Evolutionary conservation across 1,284 basidiomycete species (phyloP).

Genomic region (Pisolithus thermaeus): DNA sequence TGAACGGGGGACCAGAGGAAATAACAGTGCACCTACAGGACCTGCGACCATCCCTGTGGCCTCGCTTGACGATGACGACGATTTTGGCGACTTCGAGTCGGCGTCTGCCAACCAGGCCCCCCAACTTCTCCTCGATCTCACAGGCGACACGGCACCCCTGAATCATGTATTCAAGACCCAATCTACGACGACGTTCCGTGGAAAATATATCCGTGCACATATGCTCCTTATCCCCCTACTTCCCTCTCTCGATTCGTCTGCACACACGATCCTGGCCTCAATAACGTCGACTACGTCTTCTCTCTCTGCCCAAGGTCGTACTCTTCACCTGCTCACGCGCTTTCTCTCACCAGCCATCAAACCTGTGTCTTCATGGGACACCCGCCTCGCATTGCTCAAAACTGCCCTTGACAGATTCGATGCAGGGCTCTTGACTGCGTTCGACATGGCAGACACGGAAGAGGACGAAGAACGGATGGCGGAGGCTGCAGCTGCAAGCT

Average conservation of each 20-base stretch:
- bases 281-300: constrained; percentile 37
- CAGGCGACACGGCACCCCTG: constrained; percentile 11
- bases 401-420: constrained; percentile 85
- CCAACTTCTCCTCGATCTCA: constrained; percentile 17
- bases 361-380: constrained; percentile 63
- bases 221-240: constrained; percentile 55
- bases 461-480: constrained; percentile 71
- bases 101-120: constrained; percentile 30
- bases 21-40: constrained; percentile 4
- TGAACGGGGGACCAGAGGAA: constrained; percentile 6
- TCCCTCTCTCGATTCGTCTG: constrained; percentile 48
- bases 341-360: constrained; percentile 67
- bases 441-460: constrained; percentile 69
- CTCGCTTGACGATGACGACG: constrained; percentile 74
- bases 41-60: constrained; percentile 56
- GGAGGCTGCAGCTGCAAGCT: constrained; percentile 74
- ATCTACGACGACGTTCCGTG: constrained; percentile 34
- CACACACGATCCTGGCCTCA: constrained; percentile 51
- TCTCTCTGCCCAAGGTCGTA: constrained; percentile 50
- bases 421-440: constrained; percentile 74
- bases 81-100: constrained; percentile 84
- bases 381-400: constrained; percentile 62
- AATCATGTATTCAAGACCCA: constrained; percentile 21
- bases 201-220: constrained; percentile 64
- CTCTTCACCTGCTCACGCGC: constrained; percentile 61